phyloP scores from a whole-genome alignment of 2,329 filamentous ascomycete genomes.

The Teratosphaeria gauchensis region DNA sequence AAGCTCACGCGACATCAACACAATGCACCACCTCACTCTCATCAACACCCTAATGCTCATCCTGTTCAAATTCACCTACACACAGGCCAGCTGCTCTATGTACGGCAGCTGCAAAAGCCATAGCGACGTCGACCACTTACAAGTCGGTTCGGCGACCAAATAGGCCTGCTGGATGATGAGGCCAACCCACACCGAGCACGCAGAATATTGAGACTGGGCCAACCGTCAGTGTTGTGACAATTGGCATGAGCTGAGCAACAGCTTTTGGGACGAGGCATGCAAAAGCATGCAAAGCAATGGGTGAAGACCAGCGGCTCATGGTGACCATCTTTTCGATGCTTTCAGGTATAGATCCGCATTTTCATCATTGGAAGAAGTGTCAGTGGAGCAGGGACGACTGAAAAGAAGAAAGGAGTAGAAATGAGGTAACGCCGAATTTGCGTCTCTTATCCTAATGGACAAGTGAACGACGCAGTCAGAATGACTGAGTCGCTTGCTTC shows the following conservation, averaged over 20 bases:
- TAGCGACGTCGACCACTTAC: neutral
- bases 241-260: neutral
- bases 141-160: neutral
- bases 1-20: neutral
- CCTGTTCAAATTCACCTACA: neutral
- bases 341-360: no score
- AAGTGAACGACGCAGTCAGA: no score
- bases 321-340: no score
- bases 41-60: neutral
- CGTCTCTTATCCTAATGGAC: no score
- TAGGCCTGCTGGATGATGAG: neutral
- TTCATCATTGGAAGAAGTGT: no score
- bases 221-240: neutral
- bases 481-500: no score
- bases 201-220: neutral
- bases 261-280: neutral
- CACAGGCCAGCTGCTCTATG: neutral
- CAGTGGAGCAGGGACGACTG: no score
- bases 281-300: neutral
- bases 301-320: no score
- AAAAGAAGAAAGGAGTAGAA: no score
- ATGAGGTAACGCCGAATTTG: no score
- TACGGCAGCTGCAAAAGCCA: neutral
- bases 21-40: neutral
- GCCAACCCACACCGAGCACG: neutral